Evolutionary conservation across 352 stramenopile species (phyloP), one percentile per base, ranked within the genome.

Genomic region (Blastocystis sp.): DNA sequence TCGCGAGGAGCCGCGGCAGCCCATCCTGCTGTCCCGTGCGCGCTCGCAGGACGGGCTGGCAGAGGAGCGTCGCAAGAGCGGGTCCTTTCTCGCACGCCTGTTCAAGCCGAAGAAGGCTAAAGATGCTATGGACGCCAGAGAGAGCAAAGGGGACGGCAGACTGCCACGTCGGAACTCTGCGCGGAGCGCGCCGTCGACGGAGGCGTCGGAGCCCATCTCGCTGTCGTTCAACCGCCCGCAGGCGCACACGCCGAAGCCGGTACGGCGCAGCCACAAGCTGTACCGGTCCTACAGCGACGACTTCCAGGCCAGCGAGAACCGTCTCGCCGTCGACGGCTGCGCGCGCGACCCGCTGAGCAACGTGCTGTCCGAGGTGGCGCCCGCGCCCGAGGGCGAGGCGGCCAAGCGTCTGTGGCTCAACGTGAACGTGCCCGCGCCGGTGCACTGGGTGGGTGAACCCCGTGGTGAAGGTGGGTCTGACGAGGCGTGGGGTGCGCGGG

Each of bases 41-140:
- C 70, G 70, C 0, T 81, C 70, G 41, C 48, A 81, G 45, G 70
- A 81, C 53, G 14, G 48, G 11, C n/a, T 52, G 52, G 52, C 19
- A 43, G 17, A 56, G 43, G 53, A 82, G 48, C 5, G 14, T 7
- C 5, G 48, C 2, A 82, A 82, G 14, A 17, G n/a, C 34, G 67
- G 56, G 38, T 5, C 14, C n/a, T 82, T 82, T 28, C 65, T 82
- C 53, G 67, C 74, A 9, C 48, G 53, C 19, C 53, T 82, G n/a
- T 82, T 82, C 74, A 82, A 82, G 28, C 34, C 53, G 5, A 82
- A 82, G 56, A 82, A 82, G 52, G 52, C 64, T 2, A 62, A 28
- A 1, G 74, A 34, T 34, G 28, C 28, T 34, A 34, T 34, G 28
- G 28, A 34, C 0, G 28, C 28, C 28, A 34, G 28, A 34, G 28